Conservation (phyloP, 345 rosid genomes). For the Rhodamnia rubescens region DNA sequence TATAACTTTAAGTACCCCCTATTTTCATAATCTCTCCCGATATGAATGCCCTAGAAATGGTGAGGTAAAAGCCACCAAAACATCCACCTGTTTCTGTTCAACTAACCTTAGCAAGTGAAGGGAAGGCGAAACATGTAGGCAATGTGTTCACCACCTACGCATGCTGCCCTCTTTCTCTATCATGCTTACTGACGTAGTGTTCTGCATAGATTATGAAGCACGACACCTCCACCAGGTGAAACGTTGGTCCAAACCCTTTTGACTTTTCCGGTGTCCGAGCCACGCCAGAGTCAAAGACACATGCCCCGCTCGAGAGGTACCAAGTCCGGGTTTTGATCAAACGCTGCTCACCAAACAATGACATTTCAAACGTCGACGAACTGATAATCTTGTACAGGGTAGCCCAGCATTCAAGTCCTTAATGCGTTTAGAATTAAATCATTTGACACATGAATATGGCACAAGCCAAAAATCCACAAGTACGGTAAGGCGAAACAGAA, state of each 20-base stretch:
- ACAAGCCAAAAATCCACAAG: not conserved
- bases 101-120: conserved; percentile 25
- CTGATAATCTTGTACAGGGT: not conserved
- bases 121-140: not conserved
- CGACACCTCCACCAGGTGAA: not conserved
- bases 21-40: not conserved
- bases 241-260: not conserved
- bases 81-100: conserved; percentile 58
- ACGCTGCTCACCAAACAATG: conserved; percentile 14
- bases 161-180: not conserved
- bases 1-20: too few species aligned
- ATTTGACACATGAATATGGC: not conserved
- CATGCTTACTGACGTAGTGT: not conserved
- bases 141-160: not conserved
- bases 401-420: not conserved
- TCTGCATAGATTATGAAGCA: not conserved
- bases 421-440: not conserved
- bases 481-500: not conserved
- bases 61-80: conserved; percentile 21
- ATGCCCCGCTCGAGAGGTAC: not conserved
- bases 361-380: not conserved
- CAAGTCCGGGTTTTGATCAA: not conserved
- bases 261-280: not conserved
- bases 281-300: not conserved
- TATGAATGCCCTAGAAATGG: conserved; percentile 2